Evolutionary conservation across 495 filamentous ascomycete genomes (phyloP).

Genomic region (Xeromyces bisporus): DNA sequence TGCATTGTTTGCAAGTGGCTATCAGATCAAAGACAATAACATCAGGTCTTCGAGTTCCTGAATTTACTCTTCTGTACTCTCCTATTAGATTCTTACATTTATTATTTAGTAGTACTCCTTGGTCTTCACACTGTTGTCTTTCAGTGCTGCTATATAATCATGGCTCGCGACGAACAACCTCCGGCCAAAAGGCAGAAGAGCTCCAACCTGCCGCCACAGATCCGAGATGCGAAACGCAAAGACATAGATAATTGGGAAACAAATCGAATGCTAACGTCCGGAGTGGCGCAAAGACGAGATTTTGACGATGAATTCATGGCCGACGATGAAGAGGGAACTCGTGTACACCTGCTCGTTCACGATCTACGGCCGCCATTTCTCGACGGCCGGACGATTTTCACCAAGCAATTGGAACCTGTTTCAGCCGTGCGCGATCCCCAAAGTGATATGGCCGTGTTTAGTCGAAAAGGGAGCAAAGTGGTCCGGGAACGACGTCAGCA

Average conservation of each 20-base stretch:
- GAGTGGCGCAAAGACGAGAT: conserved; percentile 79
- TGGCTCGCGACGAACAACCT: conserved; percentile 22
- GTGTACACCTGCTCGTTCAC: conserved; percentile 84
- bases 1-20: conserved; percentile 2
- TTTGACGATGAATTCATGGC: conserved; percentile 66
- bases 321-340: conserved; percentile 80
- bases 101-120: too few relatives aligned
- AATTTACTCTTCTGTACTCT: conserved; percentile 2
- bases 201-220: conserved; percentile 19
- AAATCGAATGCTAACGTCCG: conserved; percentile 94
- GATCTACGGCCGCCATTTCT: conserved; percentile 91
- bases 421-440: conserved; percentile 86
- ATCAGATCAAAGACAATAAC: conserved; percentile 2
- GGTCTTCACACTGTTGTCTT: too few relatives aligned
- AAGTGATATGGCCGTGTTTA: conserved; percentile 98
- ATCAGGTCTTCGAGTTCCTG: conserved; percentile 9
- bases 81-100: too few relatives aligned
- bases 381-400: conserved; percentile 89
- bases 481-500: conserved; percentile 84
- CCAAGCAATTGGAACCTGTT: conserved; percentile 90
- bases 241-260: conserved; percentile 97
- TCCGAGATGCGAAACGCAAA: conserved; percentile 56
- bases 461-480: conserved; percentile 84
- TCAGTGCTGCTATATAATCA: conserved; percentile 9
- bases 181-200: conserved; percentile 30